A percentile compares a stretch with the other conserved stretches of the same genome.
Conservation (phyloP, 495 filamentous ascomycete species). For the Penicillium subrubescens region DNA sequence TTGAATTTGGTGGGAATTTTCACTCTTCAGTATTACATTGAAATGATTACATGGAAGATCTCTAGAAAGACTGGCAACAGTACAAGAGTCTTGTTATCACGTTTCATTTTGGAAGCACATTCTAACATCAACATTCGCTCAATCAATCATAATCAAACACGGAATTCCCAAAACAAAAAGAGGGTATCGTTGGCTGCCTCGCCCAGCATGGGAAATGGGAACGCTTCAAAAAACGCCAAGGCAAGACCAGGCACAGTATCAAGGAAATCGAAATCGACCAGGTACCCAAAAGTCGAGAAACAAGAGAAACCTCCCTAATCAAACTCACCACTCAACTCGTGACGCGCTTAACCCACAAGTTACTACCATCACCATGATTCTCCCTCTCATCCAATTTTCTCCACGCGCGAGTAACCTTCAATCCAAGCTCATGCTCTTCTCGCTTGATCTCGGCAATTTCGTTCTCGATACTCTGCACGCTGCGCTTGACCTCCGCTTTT, state of each 20-base stretch:
- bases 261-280: constrained; percentile 11
- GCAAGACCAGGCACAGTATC: constrained; percentile 2
- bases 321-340: constrained; percentile 41
- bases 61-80: not conserved
- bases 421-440: constrained; percentile 82
- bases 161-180: not conserved
- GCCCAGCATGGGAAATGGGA: not conserved
- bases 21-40: not conserved
- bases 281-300: constrained; percentile 14
- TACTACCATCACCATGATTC: constrained; percentile 67
- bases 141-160: constrained; percentile 8
- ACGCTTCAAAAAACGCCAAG: constrained; percentile 9
- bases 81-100: not conserved
- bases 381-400: constrained; percentile 75
- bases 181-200: constrained; percentile 8
- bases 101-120: not conserved
- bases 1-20: not conserved
- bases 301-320: not conserved
- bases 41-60: not conserved
- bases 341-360: constrained; percentile 80
- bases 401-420: constrained; percentile 80
- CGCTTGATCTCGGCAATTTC: constrained; percentile 79
- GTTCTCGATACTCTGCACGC: constrained; percentile 65
- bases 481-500: constrained; percentile 70
- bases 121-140: not conserved